Evolutionary conservation across 805 yeast genomes (phyloP).

Genomic region (Candida pseudoglaebosa): DNA sequence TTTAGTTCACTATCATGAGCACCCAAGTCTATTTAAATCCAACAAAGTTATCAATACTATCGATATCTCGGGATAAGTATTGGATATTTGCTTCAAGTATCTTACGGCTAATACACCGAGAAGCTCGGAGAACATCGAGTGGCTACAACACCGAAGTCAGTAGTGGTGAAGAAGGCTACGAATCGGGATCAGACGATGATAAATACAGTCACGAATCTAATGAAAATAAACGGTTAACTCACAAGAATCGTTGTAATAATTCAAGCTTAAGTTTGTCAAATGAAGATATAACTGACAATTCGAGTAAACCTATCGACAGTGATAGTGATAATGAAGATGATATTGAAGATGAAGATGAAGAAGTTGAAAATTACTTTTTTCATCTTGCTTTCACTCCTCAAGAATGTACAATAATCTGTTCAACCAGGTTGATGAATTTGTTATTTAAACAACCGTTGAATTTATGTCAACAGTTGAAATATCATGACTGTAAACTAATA

Average conservation of each 20-base stretch:
- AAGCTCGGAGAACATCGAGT: slow-evolving; percentile 20
- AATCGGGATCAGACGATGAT: slow-evolving; percentile 9
- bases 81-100: slow-evolving; percentile 54
- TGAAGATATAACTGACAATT: not conserved
- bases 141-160: slow-evolving; percentile 7
- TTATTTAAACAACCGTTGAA: slow-evolving; percentile 39
- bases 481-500: slow-evolving; percentile 35
- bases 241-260: not conserved
- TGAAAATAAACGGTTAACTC: not conserved
- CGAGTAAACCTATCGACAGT: not conserved
- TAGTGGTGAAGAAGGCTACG: slow-evolving; percentile 9
- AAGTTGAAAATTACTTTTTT: slow-evolving; percentile 40
- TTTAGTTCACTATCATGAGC: slow-evolving; percentile 29
- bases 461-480: slow-evolving; percentile 26
- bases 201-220: slow-evolving; percentile 3
- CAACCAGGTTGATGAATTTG: slow-evolving; percentile 31
- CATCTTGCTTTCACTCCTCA: slow-evolving; percentile 59
- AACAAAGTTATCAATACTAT: slow-evolving; percentile 44
- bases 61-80: slow-evolving; percentile 48
- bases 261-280: not conserved
- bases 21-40: slow-evolving; percentile 48
- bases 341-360: slow-evolving; percentile 12
- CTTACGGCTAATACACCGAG: slow-evolving; percentile 41
- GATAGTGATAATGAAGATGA: slow-evolving; percentile 16
- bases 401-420: slow-evolving; percentile 61